phyloP scores from a whole-genome alignment of 2,329 filamentous ascomycete species.

The Fusarium luffae region DNA sequence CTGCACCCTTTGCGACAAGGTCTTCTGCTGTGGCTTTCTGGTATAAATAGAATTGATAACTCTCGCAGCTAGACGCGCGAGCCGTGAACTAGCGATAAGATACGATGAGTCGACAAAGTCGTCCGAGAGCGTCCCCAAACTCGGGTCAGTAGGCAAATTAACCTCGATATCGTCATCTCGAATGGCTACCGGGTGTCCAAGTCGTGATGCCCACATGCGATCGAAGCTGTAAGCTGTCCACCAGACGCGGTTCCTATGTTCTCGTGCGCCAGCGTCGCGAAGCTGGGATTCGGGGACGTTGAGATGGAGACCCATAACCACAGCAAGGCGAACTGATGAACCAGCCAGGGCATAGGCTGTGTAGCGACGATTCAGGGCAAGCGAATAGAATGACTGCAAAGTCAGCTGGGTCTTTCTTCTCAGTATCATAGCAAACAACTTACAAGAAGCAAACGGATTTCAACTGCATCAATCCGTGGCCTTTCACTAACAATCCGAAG shows the following conservation, averaged over 20 bases:
- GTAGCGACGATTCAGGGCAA: constrained; percentile 57
- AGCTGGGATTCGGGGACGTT: constrained; percentile 55
- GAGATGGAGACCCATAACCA: constrained; percentile 58
- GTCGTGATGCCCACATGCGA: constrained; percentile 60
- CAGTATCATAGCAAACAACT: not conserved
- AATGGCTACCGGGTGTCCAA: constrained; percentile 60
- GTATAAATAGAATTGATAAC: constrained; percentile 50
- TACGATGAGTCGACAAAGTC: constrained; percentile 51
- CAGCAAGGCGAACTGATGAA: constrained; percentile 55
- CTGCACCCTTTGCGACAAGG: constrained; percentile 49
- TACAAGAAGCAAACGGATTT: constrained; percentile 58
- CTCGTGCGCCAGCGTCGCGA: constrained; percentile 50
- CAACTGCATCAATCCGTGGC: constrained; percentile 56
- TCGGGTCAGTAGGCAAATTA: constrained; percentile 53
- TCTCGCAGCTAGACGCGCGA: constrained; percentile 50
- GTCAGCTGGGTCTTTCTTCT: fast-evolving
- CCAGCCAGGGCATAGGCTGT: constrained; percentile 57
- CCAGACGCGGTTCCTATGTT: constrained; percentile 56
- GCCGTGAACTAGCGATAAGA: constrained; percentile 51
- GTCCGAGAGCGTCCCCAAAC: constrained; percentile 40
- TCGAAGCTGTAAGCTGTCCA: constrained; percentile 59
- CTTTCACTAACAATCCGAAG: constrained; percentile 55
- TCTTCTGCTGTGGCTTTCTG: constrained; percentile 44
- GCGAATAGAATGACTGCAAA: constrained; percentile 56
- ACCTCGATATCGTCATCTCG: constrained; percentile 61